These are phyloP conservation scores for Schwanniomyces etchellsii DNA, from an alignment of 1,139 yeast species.

Conservation along the genomic window DNA sequence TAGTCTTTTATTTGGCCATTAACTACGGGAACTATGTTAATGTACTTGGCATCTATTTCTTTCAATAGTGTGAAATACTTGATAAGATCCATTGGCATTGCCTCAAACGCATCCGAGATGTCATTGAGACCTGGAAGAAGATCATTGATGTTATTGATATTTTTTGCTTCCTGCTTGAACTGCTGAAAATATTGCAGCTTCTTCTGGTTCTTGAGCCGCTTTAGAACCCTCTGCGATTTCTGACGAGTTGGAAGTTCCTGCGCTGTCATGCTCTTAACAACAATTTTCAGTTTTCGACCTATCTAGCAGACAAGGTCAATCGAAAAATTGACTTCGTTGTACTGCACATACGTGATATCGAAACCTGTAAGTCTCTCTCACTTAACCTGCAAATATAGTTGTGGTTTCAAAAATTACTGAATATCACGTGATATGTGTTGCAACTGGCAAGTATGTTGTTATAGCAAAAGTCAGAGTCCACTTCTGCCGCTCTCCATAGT, in stretches of 20 bases:
- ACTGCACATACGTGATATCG: too few relatives aligned
- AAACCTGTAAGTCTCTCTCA: neutral
- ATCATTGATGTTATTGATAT: conserved; percentile 34
- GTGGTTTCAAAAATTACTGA: conserved; percentile 1
- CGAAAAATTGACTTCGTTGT: too few relatives aligned
- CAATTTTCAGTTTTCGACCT: neutral
- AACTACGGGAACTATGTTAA: conserved; percentile 64
- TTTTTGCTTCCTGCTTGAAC: conserved; percentile 29
- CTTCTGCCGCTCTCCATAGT: too few relatives aligned
- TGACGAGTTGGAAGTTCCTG: conserved; percentile 43
- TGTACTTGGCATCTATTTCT: conserved; percentile 94
- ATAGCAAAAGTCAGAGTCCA: too few relatives aligned
- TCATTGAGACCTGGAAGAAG: conserved; percentile 86
- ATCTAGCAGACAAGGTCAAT: neutral
- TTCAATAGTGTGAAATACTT: conserved; percentile 83
- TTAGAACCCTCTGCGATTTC: conserved; percentile 42
- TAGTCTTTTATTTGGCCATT: conserved; percentile 54
- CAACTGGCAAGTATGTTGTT: neutral
- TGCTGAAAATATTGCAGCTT: conserved; percentile 26
- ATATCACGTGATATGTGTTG: conserved; percentile 3
- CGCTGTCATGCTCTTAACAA: conserved; percentile 15
- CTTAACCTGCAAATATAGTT: neutral
- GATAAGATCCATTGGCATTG: conserved; percentile 78
- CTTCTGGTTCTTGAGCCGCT: conserved; percentile 22
- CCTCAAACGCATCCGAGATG: conserved; percentile 85